Evolutionary conservation across 2,329 filamentous ascomycete genomes (phyloP).

Genomic region (Hypomyces perniciosus): DNA sequence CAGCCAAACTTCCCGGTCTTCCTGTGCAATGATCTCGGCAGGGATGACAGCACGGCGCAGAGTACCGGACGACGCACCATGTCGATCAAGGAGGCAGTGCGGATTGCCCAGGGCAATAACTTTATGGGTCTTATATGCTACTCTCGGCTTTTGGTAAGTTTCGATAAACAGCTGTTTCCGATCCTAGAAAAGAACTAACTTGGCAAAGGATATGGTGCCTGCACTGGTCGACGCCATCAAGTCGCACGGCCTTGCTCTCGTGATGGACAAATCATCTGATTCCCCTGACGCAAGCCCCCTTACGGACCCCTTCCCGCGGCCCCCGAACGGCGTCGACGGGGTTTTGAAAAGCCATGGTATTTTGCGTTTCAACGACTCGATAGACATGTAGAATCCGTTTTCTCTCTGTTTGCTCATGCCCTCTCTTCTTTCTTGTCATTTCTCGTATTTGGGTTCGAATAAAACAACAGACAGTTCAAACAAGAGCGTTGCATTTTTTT

Average conservation of each 20-base stretch:
- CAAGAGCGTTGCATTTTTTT: too few relatives aligned
- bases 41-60: constrained; percentile 42
- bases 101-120: constrained; percentile 91
- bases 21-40: constrained; percentile 85
- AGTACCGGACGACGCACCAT: constrained; percentile 66
- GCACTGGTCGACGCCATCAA: constrained; percentile 91
- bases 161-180: not conserved
- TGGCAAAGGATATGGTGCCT: constrained; percentile 75
- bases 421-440: not conserved
- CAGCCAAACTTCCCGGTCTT: constrained; percentile 97
- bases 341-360: constrained; percentile 81
- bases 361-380: constrained; percentile 85
- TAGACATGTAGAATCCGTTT: constrained; percentile 52
- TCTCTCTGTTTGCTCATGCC: not conserved
- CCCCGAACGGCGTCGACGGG: constrained; percentile 81
- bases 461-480: too few relatives aligned
- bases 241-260: constrained; percentile 83
- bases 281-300: constrained; percentile 33
- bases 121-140: constrained; percentile 96
- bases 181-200: not conserved
- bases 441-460: not conserved
- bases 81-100: constrained; percentile 90
- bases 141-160: constrained; percentile 72
- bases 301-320: constrained; percentile 48
- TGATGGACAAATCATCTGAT: constrained; percentile 75